These are phyloP conservation scores for Colletotrichum abscissum DNA, from an alignment of 2,329 filamentous ascomycete genomes.

Conservation along the genomic window DNA sequence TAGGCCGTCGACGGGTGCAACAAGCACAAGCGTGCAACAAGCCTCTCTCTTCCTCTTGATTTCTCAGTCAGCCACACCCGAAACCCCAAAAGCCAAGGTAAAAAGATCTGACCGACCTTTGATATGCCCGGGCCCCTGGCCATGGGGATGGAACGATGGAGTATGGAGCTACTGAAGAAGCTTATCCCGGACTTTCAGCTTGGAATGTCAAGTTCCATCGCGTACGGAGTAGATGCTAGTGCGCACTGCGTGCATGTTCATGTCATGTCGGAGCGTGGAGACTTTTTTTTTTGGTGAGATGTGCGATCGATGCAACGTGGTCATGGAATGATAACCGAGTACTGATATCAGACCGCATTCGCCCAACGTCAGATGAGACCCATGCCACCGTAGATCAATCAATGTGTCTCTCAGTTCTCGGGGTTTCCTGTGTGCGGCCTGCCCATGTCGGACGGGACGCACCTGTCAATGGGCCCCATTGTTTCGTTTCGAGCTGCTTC, in stretches of 20 bases:
- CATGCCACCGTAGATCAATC: neutral
- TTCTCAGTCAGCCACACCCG: too few species aligned
- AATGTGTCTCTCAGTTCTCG: neutral
- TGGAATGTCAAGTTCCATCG: neutral
- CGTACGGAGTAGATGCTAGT: too few species aligned
- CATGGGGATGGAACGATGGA: neutral
- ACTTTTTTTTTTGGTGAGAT: neutral
- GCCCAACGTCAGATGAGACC: slow-evolving; percentile 20
- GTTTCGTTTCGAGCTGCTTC: neutral
- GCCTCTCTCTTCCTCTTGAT: neutral
- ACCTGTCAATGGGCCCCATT: neutral
- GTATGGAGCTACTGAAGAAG: neutral
- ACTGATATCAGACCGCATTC: neutral
- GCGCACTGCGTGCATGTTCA: neutral
- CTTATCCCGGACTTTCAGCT: neutral
- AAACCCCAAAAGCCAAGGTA: neutral
- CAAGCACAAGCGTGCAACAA: neutral
- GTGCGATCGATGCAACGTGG: neutral
- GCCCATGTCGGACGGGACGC: neutral
- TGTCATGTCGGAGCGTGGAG: neutral
- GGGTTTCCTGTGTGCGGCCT: neutral
- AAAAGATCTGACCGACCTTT: too few species aligned
- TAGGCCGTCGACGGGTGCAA: neutral
- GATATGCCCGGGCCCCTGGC: neutral
- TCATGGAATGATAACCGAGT: neutral